Evolutionary conservation across 139 green algal genomes (phyloP), one percentile per base, ranked within the genome.

Genomic region (Zygnema circumcarinatum): DNA sequence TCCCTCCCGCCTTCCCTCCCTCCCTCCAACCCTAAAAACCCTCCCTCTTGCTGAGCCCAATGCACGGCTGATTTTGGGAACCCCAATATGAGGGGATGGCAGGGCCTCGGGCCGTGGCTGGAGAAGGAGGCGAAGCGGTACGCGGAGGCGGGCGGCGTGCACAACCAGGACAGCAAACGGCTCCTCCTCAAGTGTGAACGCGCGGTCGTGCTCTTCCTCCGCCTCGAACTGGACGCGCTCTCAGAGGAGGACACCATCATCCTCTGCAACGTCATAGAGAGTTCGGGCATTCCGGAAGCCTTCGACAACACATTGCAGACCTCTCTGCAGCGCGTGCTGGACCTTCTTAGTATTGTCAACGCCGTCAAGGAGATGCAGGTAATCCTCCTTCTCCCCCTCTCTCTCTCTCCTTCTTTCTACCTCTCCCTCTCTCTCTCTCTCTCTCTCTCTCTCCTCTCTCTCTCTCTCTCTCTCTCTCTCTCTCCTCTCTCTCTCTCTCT

Each of bases 301-400:
- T 81, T 81, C 32, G 32, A 81, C 74, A 47, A 47, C 16, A 52
- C 47, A 32, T 35, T 81, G 31, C 74, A 81, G 32, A 81, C n/a
- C 31, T 68, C 42, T 31, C 42, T 81, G n/a, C 74, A 81, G 32
- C 42, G 42, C 20, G 74, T 81, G n/a, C 42, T 81, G 31, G 74
- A 81, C 32, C n/a, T 81, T 31, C 74, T 81, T 31, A 81, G 74
- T 52, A 81, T 81, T 52, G 74, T 81, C 31, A 47, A 81, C 74
- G 74, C 74, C 31, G 42, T 81, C 31, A 47, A 52, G n/a, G 74
- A 81, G n/a, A 81, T 81, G 74, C 74, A 81, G 74, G 74, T 81
- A 62, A 25, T 62, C 16, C 47, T 62, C 47, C 47, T 16, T 62
- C 47, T 62, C 47, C 47, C 47, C 16, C 47, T 25, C 7, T 62